Base-by-base conservation (phyloP, 2,329 filamentous ascomycete genomes). In the Epichloe amarillans region DNA sequence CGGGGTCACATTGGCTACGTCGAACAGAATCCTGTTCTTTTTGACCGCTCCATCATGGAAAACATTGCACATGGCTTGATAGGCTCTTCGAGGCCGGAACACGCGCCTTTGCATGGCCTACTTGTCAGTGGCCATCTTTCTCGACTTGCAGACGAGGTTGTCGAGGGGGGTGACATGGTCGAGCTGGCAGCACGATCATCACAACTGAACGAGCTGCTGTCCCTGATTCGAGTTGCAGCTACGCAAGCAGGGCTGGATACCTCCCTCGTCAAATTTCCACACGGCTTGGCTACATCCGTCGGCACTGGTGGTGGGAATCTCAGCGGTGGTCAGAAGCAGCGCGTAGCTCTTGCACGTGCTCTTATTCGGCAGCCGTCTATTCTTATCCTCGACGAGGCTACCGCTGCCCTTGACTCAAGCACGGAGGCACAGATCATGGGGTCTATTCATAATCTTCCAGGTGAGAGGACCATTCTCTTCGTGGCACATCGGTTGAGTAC, bases 301-400 rank as follows among this genome's bases (percentile, higher is more conserved):
- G 80, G 80, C 3, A 76, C 82, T 56, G 72, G 72, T 14, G 80
- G 79, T 1, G 74, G 77, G 42, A 77, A 79, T 52, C 64, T 84
- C 2, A 80, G 75, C n/a, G 80, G 80, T 33, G 81, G 80, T 3
- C 80, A 84, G 56, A 70, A 78, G 42, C 81, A 84, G 57, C 72
- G 80, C 8, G 69, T 84, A 21, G 76, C 79, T 1, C 82, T 84
- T 52, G 65, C 65, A 8, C 61, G 65, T 12, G 65, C 65, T 33
- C 62, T 69, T 44, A 60, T 69, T 21, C 62, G 61, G 10, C 58
- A 66, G 46, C 67, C 67, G 0, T 64, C 66, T 46, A 77, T 54
- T 35, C 67, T 84, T 1, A 73, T 84, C 17, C 64, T 84, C 1
- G 80, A 84, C 55, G 81, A 84, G 61, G 80, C 50, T 17, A 56